Base-by-base conservation (phyloP, 2,329 filamentous ascomycete species). In the Aspergillus ibericus region DNA sequence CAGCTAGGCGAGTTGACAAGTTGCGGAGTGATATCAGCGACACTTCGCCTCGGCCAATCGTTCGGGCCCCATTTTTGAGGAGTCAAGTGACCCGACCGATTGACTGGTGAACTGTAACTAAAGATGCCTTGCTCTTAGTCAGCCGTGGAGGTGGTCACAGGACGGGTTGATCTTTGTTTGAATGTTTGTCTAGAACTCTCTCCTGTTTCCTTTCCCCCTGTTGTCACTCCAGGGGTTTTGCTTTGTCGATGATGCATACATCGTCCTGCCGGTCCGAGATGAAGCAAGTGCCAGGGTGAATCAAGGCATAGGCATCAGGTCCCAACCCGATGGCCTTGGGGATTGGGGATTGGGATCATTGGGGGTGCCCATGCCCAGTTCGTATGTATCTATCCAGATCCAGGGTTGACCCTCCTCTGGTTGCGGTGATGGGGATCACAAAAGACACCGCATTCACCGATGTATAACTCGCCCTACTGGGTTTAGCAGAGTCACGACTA, bases 41-140 rank as follows among this genome's bases (percentile, higher is more conserved):
- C 44, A 55, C 44, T 16, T 40, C 27, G 50, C 55, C 32, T 46
- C 35, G 22, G 51, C 63, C 63, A 65, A 65, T 66, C 59, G 61
- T 59, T 58, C 55, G 9, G 57, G 62, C 42, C 59, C 60, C 65
- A 64, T 59, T 58, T 61, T 63, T 61, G 40, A 42, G 59, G 52
- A 64, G 63, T 67, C 65, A 66, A 66, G 60, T 67, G 65, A 67
- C 65, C 59, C 59, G 51, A 50, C 51, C 57, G 55, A 56, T 62
- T 55, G 59, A 59, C 53, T 46, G 52, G 56, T 47, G 47, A 62
- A 61, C 57, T 61, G 59, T 56, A n/a, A n/a, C n/a, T n/a, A 56
- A 57, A 53, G n/a, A 47, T 40, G 16, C 49, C 47, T 35, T 34
- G 50, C 27, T 25, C 55, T 67, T 66, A 67, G 60, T 67, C 63